Conservation (phyloP, 108 stramenopile genomes). For the Cyclotella baltica region DNA sequence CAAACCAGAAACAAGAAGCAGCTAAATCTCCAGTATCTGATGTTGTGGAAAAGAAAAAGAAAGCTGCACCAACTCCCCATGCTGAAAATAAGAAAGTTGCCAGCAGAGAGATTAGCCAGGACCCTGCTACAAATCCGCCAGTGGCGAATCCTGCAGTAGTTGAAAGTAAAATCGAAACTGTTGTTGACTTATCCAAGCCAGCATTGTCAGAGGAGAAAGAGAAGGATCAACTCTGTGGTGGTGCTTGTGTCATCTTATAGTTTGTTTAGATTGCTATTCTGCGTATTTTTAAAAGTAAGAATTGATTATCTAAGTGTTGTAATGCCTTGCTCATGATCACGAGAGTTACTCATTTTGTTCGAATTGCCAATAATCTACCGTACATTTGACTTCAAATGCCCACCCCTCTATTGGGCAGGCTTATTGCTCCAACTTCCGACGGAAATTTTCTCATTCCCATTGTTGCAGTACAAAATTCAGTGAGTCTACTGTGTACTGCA, state of each 20-base stretch:
- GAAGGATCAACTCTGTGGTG: constrained; percentile 28
- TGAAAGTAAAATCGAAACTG: not conserved
- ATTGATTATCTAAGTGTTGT: not conserved
- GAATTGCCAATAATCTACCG: too few species aligned
- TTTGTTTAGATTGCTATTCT: not conserved
- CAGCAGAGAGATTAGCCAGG: not conserved
- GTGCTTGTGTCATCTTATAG: constrained; percentile 43
- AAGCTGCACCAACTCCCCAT: not conserved
- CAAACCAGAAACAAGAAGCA: not conserved
- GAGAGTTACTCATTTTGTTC: too few species aligned
- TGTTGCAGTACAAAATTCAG: too few species aligned
- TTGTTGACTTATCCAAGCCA: constrained; percentile 34
- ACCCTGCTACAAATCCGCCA: not conserved
- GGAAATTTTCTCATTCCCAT: too few species aligned
- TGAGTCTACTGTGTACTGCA: too few species aligned
- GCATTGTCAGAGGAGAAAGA: constrained; percentile 32
- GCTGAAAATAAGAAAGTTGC: not conserved
- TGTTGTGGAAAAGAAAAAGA: not conserved
- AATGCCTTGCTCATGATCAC: too few species aligned
- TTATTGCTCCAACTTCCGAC: too few species aligned
- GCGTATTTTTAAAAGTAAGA: not conserved
- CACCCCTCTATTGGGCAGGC: too few species aligned
- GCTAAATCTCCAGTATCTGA: not conserved
- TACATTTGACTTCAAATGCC: too few species aligned
- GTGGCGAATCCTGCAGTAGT: not conserved